These are phyloP conservation scores for Trifolium repens DNA, from an alignment of 306 rosid species.

Conservation along the genomic window DNA sequence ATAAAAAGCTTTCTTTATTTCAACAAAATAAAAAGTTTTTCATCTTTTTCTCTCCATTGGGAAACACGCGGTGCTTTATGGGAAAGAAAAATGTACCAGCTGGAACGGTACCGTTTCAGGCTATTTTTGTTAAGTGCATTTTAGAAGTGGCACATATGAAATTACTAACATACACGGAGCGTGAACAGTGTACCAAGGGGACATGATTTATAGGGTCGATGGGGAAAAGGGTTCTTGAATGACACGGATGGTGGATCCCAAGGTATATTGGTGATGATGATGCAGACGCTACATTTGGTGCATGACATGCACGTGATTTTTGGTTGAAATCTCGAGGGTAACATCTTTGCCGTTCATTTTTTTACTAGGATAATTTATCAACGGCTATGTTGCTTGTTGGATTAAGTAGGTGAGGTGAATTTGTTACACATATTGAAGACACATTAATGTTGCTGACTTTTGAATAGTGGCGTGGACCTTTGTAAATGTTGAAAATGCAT, in stretches of 20 bases:
- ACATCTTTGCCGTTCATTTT: constrained; percentile 1
- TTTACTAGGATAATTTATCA: not conserved
- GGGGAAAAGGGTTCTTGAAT: constrained; percentile 14
- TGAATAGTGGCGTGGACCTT: not conserved
- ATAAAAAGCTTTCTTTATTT: too few relatives aligned
- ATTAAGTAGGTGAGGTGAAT: constrained; percentile 1
- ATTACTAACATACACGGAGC: not conserved
- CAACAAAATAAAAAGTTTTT: not conserved
- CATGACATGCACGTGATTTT: constrained; percentile 39
- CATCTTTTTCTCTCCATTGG: not conserved
- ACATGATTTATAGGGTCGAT: constrained; percentile 12
- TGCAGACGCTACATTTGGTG: constrained; percentile 18
- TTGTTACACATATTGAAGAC: constrained; percentile 28
- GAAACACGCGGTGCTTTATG: constrained; percentile 27
- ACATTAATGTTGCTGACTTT: constrained; percentile 35
- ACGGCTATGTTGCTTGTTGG: not conserved
- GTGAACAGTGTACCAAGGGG: not conserved
- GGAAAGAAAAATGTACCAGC: constrained; percentile 1
- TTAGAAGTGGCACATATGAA: constrained; percentile 1
- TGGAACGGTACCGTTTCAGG: not conserved
- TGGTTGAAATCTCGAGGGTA: not conserved
- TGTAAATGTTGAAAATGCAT: too few relatives aligned
- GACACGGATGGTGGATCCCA: constrained; percentile 39
- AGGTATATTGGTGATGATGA: constrained; percentile 5
- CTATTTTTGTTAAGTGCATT: not conserved